Evolutionary conservation across 139 green algal species (phyloP).

Genomic region (Picochlorum sp.): DNA sequence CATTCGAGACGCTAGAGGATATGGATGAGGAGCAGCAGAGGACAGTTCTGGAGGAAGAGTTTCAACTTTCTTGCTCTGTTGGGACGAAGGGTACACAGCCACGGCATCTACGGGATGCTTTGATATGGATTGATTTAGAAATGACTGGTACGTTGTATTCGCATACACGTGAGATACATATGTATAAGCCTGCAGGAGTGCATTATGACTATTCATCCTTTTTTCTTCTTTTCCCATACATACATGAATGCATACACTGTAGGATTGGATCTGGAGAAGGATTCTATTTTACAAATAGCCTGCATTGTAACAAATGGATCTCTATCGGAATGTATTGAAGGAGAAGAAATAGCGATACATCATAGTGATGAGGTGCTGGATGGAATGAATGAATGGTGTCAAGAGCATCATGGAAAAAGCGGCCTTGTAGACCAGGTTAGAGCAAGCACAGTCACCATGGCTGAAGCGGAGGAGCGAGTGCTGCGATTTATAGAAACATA

Average conservation of each 20-base stretch:
- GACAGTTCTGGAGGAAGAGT: no score
- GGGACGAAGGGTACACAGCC: neutral
- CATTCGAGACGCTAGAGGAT: neutral
- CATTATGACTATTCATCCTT: no score
- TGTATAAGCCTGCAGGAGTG: no score
- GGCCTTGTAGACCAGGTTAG: constrained; percentile 45
- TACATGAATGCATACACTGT: neutral
- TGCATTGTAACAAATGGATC: constrained; percentile 78
- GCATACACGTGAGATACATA: no score
- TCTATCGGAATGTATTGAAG: constrained; percentile 52
- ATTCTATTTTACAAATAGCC: constrained; percentile 88
- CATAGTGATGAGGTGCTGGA: constrained; percentile 66
- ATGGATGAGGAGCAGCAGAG: constrained; percentile 11
- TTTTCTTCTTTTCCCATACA: no score
- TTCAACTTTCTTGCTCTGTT: no score
- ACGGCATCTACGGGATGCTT: constrained; percentile 34
- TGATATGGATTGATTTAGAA: constrained; percentile 86
- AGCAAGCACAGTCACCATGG: constrained; percentile 45
- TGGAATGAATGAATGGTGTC: constrained; percentile 90
- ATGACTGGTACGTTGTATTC: constrained; percentile 74
- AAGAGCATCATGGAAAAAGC: constrained; percentile 70
- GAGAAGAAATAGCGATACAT: constrained; percentile 78
- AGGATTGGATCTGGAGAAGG: constrained; percentile 73
- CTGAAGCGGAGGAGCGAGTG: constrained; percentile 61
- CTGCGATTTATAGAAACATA: constrained; percentile 63